phyloP scores from a whole-genome alignment of 1,139 yeast species.

The Yamadazyma songkhlaensis region DNA sequence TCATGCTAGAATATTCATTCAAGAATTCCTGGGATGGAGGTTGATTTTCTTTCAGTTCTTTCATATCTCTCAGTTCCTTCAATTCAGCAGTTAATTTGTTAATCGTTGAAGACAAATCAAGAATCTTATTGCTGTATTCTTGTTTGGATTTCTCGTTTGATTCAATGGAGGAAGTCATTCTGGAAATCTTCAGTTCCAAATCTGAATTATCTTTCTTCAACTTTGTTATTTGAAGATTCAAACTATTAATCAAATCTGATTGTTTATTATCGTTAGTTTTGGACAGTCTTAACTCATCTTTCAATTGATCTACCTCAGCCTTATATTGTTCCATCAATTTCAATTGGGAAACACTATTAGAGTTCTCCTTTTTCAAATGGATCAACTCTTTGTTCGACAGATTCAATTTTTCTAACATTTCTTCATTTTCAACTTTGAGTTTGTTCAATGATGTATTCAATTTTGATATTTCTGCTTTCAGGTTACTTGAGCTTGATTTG shows the following conservation, averaged over 20 bases:
- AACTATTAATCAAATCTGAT: slow-evolving; percentile 11
- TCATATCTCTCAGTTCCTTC: slow-evolving; percentile 14
- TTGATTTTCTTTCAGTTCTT: slow-evolving; percentile 38
- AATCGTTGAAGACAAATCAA: slow-evolving; percentile 23
- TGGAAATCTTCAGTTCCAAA: slow-evolving; percentile 13
- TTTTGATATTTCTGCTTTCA: slow-evolving; percentile 12
- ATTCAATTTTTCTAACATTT: slow-evolving; percentile 5
- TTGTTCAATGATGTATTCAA: slow-evolving; percentile 11
- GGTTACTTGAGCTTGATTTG: slow-evolving; percentile 7
- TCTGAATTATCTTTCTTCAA: slow-evolving; percentile 9
- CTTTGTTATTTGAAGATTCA: slow-evolving; percentile 11
- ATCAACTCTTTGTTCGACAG: slow-evolving; percentile 9
- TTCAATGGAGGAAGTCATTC: slow-evolving; percentile 21
- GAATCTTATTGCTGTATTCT: slow-evolving; percentile 27
- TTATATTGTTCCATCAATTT: slow-evolving; percentile 10
- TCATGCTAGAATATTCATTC: slow-evolving; percentile 49
- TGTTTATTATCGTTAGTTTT: slow-evolving; percentile 10
- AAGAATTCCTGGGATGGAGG: slow-evolving; percentile 27
- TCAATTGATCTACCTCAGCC: slow-evolving; percentile 7
- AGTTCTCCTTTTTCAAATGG: slow-evolving; percentile 8
- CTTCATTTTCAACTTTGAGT: slow-evolving; percentile 13
- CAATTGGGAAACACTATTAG: slow-evolving; percentile 7
- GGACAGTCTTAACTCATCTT: slow-evolving; percentile 3
- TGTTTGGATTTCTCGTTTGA: slow-evolving; percentile 20
- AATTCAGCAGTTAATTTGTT: slow-evolving; percentile 18